phyloP scores from a whole-genome alignment of 306 rosid species.

The Nissolia schottii region DNA sequence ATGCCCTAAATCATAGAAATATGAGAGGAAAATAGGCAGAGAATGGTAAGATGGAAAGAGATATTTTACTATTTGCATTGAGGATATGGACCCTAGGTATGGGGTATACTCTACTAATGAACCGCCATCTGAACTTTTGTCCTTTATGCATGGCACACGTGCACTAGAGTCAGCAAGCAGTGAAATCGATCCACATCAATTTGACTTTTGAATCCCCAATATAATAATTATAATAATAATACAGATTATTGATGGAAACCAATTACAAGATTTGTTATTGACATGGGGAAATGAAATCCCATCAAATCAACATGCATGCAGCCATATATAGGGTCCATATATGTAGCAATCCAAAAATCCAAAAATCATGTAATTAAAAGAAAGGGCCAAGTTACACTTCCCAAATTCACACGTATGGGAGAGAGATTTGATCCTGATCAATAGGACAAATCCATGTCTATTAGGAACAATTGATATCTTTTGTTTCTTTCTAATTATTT shows the following conservation, averaged over 20 bases:
- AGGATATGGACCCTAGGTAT: slow-evolving; percentile 31
- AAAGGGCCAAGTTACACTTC: slow-evolving; percentile 24
- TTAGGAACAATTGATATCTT: slow-evolving; percentile 20
- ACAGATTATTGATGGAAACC: slow-evolving; percentile 29
- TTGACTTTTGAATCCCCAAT: slow-evolving; percentile 33
- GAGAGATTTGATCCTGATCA: background rate
- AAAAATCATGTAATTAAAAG: slow-evolving; percentile 5
- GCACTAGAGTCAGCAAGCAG: slow-evolving; percentile 35
- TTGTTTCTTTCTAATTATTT: slow-evolving; percentile 45
- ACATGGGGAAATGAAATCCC: slow-evolving; percentile 4
- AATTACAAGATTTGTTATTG: slow-evolving; percentile 42
- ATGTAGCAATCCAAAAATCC: slow-evolving; percentile 5
- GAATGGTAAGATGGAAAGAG: background rate
- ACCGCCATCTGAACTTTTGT: slow-evolving; percentile 30
- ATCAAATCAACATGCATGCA: slow-evolving; percentile 12
- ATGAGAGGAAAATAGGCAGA: background rate
- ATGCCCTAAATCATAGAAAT: background rate
- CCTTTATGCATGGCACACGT: slow-evolving; percentile 62
- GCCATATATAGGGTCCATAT: slow-evolving; percentile 19
- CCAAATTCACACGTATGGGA: slow-evolving; percentile 31
- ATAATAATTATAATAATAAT: no score
- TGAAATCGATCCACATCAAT: slow-evolving; percentile 30
- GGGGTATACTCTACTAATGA: slow-evolving; percentile 15
- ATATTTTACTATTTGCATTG: background rate
- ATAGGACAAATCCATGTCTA: slow-evolving; percentile 7